Evolutionary conservation across 2,329 filamentous ascomycete genomes (phyloP).

Genomic region (Fusarium globosum): DNA sequence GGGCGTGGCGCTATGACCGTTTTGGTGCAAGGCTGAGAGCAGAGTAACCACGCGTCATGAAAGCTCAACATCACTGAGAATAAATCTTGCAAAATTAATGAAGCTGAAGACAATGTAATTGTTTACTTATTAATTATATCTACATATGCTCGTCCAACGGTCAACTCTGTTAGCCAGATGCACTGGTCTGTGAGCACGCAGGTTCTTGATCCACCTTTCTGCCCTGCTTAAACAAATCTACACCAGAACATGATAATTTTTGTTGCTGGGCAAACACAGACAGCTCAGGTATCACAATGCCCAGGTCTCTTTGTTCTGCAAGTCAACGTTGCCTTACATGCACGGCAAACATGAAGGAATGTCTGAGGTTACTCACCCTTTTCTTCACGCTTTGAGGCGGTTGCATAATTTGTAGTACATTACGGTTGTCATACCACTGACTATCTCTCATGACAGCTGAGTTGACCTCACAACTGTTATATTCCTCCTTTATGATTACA

Average conservation of each 20-base stretch:
- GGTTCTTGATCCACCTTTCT: neutral
- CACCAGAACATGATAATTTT: neutral
- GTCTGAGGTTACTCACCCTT: neutral
- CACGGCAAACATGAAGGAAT: no score
- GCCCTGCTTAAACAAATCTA: neutral
- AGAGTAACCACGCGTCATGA: conserved; percentile 36
- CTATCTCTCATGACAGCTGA: neutral
- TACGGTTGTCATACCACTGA: neutral
- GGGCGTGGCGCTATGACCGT: conserved; percentile 49
- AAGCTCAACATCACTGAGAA: neutral
- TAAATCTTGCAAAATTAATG: neutral
- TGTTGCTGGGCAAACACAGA: neutral
- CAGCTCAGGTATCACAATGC: neutral
- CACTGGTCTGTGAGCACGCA: neutral
- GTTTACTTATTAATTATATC: accelerated
- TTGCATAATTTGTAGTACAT: neutral
- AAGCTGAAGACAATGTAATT: neutral
- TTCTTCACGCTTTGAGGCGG: neutral
- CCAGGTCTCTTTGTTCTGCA: neutral
- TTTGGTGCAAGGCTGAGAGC: conserved; percentile 50
- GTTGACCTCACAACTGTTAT: neutral
- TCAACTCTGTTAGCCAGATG: accelerated
- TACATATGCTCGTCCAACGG: accelerated
- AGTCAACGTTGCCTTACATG: neutral
- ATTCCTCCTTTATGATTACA: conserved; percentile 6